phyloP scores from a whole-genome alignment of 2,329 filamentous ascomycete species.

The Hypomyces perniciosus region DNA sequence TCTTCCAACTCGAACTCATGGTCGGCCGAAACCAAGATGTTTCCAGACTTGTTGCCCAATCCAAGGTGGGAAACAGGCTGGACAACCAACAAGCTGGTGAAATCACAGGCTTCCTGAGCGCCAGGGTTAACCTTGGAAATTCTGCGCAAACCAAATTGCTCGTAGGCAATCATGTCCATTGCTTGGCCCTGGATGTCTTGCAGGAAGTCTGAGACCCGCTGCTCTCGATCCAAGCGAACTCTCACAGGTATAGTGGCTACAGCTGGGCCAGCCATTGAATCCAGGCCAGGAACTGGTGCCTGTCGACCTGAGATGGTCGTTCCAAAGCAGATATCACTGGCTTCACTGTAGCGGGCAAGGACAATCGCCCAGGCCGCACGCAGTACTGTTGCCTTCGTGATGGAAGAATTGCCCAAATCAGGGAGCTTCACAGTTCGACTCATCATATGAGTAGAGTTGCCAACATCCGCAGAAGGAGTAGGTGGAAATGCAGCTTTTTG shows the following conservation, averaged over 20 bases:
- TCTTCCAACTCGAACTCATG: neutral
- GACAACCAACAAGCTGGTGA: constrained; percentile 10
- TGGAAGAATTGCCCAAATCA: neutral
- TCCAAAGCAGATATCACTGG: constrained; percentile 17
- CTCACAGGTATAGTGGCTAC: constrained; percentile 2
- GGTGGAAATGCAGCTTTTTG: neutral
- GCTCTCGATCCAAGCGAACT: neutral
- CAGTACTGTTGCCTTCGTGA: constrained; percentile 14
- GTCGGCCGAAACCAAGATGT: neutral
- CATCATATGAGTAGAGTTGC: no score
- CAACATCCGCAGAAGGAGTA: no score
- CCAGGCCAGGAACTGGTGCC: neutral
- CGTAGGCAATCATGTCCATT: constrained; percentile 19
- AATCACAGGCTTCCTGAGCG: constrained; percentile 8
- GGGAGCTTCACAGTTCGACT: neutral
- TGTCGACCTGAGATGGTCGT: constrained; percentile 14
- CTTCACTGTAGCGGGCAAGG: constrained; percentile 12
- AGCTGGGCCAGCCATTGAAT: neutral
- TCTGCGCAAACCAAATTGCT: constrained; percentile 22
- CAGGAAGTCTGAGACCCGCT: constrained; percentile 9
- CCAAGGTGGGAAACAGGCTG: constrained; percentile 8
- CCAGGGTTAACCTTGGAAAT: constrained; percentile 17
- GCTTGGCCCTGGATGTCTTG: constrained; percentile 18
- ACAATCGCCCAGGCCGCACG: constrained; percentile 18
- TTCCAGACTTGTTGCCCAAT: neutral